Base-by-base conservation (phyloP, 495 filamentous ascomycete genomes). In the Xanthoparmelia taractica region DNA sequence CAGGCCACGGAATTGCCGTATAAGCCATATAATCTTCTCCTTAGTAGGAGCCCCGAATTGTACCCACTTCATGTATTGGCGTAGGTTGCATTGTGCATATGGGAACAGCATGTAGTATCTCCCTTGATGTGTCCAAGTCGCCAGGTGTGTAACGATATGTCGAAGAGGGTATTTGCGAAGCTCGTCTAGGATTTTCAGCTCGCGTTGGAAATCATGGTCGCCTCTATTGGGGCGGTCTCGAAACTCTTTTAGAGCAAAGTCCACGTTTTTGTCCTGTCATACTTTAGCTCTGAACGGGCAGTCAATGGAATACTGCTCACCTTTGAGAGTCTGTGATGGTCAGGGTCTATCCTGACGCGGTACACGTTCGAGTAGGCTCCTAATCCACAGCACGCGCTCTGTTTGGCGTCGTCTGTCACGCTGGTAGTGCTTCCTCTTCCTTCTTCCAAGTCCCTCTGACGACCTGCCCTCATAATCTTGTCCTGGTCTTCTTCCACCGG, bases 31-130 rank as follows among this genome's bases (percentile, higher is more conserved):
- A 4, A 66, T 31, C 0, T 45, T 45, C 15, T 37, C n/a, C 15
- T 38, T 36, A n/a, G 13, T 29, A 29, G 23, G 40, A 13, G 27
- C 34, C 5, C 63, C 47, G 15, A 63, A 57, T 10, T 13, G n/a
- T 18, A 20, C 47, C 6, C 12, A 12, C 15, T 29, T 27, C 71
- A 67, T 70, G 40, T 68, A 73, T 15, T 64, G 17, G 27, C 63
- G 58, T 15, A 73, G 54, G 41, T 67, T 73, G 31, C 61, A 64
- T 60, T 70, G 43, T 8, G 71, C 71, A 41, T 57, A 72, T 20
- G 66, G 70, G 48, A 73, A 72, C 38, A 73, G 57, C 58, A 73
- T 66, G 27, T 67, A 68, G 40, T 64, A 66, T 57, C 27, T 56
- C 7, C 38, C 61, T 23, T 45, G 57, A 33, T 64, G 61, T 13